Base-by-base conservation (phyloP, 2,329 filamentous ascomycete genomes). In the Cordyceps javanica region DNA sequence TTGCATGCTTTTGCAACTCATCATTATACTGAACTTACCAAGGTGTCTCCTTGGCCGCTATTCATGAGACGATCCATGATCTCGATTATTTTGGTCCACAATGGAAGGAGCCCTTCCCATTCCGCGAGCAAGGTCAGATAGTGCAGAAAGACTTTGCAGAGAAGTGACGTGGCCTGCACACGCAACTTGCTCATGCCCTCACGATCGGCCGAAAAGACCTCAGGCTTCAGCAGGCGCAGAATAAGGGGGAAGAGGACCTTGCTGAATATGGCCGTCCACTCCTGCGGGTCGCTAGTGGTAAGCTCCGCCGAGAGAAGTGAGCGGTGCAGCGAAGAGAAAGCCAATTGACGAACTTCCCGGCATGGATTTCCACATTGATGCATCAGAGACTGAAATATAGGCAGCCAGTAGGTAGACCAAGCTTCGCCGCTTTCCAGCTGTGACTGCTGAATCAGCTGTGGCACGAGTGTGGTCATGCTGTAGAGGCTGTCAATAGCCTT, bases 321-420 rank as follows among this genome's bases (percentile, higher is more conserved):
- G 57, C 92, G 83, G 69, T 97, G 93, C 16, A 99, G 78, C 10
- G 87, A 90, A 8, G 88, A 85, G 65, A 97, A 90, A 1, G 94
- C 91, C 67, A 95, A 83, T 66, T 96, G 89, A 3, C 94, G 86
- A 59, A 99, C 90, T 65, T 97, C 92, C 56, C 93, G 88, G 68
- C 91, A 97, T 0, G 92, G 91, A 69, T 97, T 99, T 55, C 90
- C 90, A 72, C 92, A 97, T 73, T 99, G 94, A 5, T 85, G 85
- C 3, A 89, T 94, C 19, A 99, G 76, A 6, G 91, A 89, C 64
- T 91, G 85, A 72, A 99, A 94, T 26, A 99, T 91, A 2, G 93
- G 94, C 14, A 92, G 87, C 94, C 94, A 99, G 71, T 99, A 99
- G 9, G 94, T 91, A 52, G 91, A 91, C 94, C 94, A 99, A 14